These are phyloP conservation scores for Tricladium varicosporioides DNA, from an alignment of 2,329 filamentous ascomycete species.

Conservation along the genomic window DNA sequence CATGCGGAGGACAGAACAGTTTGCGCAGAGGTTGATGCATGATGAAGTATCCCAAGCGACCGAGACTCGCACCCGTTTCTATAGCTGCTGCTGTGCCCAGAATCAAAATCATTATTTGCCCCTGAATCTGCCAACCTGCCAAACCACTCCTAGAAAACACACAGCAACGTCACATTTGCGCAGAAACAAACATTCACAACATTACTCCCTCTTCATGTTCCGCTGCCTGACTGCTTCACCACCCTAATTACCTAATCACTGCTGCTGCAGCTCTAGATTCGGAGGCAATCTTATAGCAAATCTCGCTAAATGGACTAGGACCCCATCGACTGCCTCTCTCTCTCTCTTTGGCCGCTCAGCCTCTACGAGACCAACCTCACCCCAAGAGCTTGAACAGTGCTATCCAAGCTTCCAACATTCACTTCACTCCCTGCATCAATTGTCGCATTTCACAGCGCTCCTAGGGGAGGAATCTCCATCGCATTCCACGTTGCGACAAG, in stretches of 20 bases:
- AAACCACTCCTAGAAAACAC: neutral
- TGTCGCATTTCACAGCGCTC: constrained; percentile 21
- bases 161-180: neutral
- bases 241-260: neutral
- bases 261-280: neutral
- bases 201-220: neutral
- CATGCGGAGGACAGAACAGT: neutral
- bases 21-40: neutral
- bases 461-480: constrained; percentile 6
- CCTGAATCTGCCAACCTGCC: neutral
- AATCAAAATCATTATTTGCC: neutral
- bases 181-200: neutral
- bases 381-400: constrained; percentile 16
- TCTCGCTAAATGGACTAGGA: constrained; percentile 12
- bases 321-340: constrained; percentile 6
- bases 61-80: neutral
- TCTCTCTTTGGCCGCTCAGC: constrained; percentile 8
- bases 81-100: neutral
- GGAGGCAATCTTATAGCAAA: constrained; percentile 13
- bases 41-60: constrained; percentile 10
- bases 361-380: constrained; percentile 14
- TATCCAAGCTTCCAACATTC: constrained; percentile 17
- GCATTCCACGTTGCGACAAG: constrained; percentile 16
- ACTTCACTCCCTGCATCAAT: constrained; percentile 19
- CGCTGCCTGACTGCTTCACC: neutral